Evolutionary conservation across 345 rosid genomes (phyloP).

Genomic region (Gossypium thurberi): DNA sequence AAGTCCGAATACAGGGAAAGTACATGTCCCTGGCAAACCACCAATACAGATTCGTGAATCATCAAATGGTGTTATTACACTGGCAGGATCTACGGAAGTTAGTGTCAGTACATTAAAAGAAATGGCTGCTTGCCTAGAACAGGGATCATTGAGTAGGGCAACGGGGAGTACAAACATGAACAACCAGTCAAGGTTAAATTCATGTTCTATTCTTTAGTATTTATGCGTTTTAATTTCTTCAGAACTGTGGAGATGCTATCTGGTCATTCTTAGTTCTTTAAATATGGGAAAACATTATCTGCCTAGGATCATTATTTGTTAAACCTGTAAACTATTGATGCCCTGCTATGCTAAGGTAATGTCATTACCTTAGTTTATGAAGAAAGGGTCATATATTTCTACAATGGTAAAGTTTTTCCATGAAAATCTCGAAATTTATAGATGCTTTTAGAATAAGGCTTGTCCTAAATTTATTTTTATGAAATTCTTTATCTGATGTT

Average conservation of each 20-base stretch:
- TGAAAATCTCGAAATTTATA: background rate
- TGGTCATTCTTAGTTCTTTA: background rate
- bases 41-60: conserved; percentile 97
- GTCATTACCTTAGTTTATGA: background rate
- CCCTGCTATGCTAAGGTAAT: background rate
- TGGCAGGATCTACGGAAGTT: conserved; percentile 98
- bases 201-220: background rate
- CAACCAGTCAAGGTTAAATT: conserved; percentile 78
- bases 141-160: conserved; percentile 91
- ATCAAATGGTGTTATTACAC: conserved; percentile 87
- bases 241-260: background rate
- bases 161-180: conserved; percentile 99
- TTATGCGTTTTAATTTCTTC: background rate
- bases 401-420: background rate
- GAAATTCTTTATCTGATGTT: background rate
- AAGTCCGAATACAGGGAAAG: conserved; percentile 52
- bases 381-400: background rate
- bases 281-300: background rate
- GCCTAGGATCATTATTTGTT: background rate
- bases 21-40: conserved; percentile 68
- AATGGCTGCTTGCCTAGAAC: conserved; percentile 93
- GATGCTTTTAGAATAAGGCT: background rate
- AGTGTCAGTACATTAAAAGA: conserved; percentile 70
- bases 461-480: background rate
- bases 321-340: background rate